Conservation (phyloP, 108 stramenopile genomes). For the Schizochytrium sp. region DNA sequence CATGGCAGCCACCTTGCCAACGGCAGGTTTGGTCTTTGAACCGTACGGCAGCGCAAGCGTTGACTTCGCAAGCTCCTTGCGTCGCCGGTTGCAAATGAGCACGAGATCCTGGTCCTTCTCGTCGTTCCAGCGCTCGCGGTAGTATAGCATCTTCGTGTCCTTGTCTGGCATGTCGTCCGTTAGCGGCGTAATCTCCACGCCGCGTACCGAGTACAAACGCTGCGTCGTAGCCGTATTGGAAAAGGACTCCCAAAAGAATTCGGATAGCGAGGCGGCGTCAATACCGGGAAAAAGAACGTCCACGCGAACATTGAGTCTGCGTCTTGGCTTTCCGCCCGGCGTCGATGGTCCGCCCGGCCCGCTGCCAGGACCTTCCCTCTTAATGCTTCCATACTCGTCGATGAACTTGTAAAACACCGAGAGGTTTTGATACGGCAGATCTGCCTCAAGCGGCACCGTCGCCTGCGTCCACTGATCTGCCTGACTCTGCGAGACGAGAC, state of each 20-base stretch:
- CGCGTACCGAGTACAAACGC: background rate
- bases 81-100: background rate
- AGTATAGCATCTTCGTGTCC: conserved; percentile 9
- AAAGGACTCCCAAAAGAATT: conserved; percentile 9
- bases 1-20: background rate
- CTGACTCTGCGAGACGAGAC: background rate
- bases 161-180: conserved; percentile 15
- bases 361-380: background rate
- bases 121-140: conserved; percentile 11
- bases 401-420: conserved; percentile 21
- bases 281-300: conserved; percentile 10
- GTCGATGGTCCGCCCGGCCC: background rate
- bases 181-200: background rate
- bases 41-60: background rate
- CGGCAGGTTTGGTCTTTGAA: background rate
- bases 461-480: background rate
- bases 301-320: background rate
- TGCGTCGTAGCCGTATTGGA: background rate
- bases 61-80: background rate
- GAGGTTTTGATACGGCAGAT: background rate
- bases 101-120: conserved; percentile 14
- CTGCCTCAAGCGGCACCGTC: background rate
- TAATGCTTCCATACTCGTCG: background rate
- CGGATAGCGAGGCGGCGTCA: background rate
- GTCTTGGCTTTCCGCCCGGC: background rate